Conservation (phyloP, 73 alveolate species). For the Blepharisma japonicum region DNA sequence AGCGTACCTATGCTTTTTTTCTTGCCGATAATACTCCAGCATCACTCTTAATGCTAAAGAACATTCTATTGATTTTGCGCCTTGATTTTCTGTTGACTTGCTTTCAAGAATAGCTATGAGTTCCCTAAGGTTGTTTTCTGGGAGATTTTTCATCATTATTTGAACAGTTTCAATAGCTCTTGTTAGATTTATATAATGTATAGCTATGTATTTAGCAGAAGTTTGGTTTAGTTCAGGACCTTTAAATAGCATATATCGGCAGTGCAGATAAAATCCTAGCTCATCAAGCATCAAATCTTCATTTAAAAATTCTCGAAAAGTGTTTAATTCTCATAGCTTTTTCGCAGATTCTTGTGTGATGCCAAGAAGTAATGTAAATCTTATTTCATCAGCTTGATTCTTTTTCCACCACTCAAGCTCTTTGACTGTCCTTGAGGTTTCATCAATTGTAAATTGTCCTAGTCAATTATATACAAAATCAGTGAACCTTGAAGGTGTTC, state of each 20-base stretch:
- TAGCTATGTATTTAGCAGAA: not conserved
- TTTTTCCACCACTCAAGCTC: conserved; percentile 51
- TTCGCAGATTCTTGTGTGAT: conserved; percentile 36
- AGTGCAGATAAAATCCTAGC: conserved; percentile 55
- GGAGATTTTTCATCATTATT: not conserved
- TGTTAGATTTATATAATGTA: not conserved
- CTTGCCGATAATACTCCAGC: not conserved
- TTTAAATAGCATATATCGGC: conserved; percentile 60
- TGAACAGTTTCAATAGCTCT: not conserved
- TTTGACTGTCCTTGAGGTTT: conserved; percentile 46
- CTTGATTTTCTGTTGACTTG: not conserved
- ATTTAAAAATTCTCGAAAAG: conserved; percentile 65
- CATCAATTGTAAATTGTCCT: conserved; percentile 56
- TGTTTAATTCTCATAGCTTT: conserved; percentile 64
- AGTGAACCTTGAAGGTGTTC: conserved; percentile 47
- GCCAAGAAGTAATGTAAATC: conserved; percentile 58
- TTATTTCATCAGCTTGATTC: conserved; percentile 51
- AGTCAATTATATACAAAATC: conserved; percentile 80
- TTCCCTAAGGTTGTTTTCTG: not conserved
- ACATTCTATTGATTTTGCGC: not conserved
- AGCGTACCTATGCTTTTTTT: not conserved
- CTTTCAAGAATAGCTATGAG: not conserved
- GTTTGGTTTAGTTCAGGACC: conserved; percentile 57
- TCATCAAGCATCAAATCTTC: conserved; percentile 70
- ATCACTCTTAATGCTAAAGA: not conserved